Conservation (phyloP, 306 rosid species). For the Alnus glutinosa region DNA sequence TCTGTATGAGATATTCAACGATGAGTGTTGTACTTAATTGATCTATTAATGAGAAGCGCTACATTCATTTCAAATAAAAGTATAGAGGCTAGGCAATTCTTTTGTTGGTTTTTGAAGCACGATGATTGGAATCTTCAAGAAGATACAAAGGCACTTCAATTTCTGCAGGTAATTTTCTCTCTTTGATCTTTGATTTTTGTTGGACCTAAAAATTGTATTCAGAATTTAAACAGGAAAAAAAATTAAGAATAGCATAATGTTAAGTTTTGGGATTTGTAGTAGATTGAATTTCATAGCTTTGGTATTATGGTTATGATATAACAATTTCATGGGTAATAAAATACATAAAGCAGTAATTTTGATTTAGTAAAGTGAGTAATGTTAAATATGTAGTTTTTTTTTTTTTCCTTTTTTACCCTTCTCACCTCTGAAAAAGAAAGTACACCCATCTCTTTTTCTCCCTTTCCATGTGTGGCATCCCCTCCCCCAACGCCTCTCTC, state of each 20-base stretch:
- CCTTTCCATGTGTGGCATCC: too few relatives aligned
- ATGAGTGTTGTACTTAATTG: too few relatives aligned
- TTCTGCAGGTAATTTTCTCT: conserved; percentile 48
- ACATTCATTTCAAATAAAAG: too few relatives aligned
- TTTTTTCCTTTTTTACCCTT: too few relatives aligned
- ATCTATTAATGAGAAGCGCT: too few relatives aligned
- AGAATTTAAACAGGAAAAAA: neutral
- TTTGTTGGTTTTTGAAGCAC: conserved; percentile 51
- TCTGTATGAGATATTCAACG: too few relatives aligned
- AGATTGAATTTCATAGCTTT: neutral
- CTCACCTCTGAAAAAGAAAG: too few relatives aligned
- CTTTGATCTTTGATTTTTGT: neutral
- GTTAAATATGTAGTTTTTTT: too few relatives aligned
- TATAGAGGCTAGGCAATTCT: too few relatives aligned
- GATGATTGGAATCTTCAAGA: conserved; percentile 75
- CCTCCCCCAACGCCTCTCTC: too few relatives aligned
- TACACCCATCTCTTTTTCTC: too few relatives aligned
- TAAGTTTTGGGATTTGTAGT: neutral
- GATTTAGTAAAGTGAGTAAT: neutral
- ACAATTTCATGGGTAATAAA: neutral
- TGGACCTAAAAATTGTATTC: neutral
- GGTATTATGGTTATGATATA: neutral
- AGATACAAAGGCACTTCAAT: conserved; percentile 73
- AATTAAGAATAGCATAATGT: neutral
- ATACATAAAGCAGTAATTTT: neutral